Conservation (phyloP, 1,139 yeast genomes). For the Petasospora fabianii region DNA sequence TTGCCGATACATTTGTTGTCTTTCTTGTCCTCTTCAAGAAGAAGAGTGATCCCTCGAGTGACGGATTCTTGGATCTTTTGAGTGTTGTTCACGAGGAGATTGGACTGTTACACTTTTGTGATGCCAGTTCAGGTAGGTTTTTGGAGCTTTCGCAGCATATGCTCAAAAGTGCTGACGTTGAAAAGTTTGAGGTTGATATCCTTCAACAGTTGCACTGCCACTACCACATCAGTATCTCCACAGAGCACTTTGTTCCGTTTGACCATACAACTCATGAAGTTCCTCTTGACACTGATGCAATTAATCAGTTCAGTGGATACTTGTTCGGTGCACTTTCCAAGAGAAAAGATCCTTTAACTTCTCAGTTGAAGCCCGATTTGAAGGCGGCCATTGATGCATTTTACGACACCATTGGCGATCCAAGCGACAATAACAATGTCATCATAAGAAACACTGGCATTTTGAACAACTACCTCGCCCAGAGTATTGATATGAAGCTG, state of each 20-base stretch:
- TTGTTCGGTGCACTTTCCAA: slow-evolving; percentile 60
- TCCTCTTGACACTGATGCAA: slow-evolving; percentile 44
- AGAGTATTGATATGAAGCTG: slow-evolving; percentile 47
- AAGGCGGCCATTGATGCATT: slow-evolving; percentile 70
- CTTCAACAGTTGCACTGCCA: slow-evolving; percentile 77
- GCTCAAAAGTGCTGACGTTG: slow-evolving; percentile 43
- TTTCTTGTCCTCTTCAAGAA: slow-evolving; percentile 2
- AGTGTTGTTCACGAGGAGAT: slow-evolving; percentile 67
- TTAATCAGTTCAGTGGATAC: slow-evolving; percentile 55
- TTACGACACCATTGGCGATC: slow-evolving; percentile 70
- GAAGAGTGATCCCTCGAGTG: neutral
- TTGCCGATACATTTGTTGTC: slow-evolving; percentile 8
- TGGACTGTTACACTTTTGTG: slow-evolving; percentile 70
- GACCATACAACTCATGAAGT: slow-evolving; percentile 59
- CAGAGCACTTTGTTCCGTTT: slow-evolving; percentile 56
- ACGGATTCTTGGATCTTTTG: slow-evolving; percentile 37
- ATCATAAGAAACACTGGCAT: slow-evolving; percentile 37
- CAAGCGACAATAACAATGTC: slow-evolving; percentile 41
- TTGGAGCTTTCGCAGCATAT: slow-evolving; percentile 56
- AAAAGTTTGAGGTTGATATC: slow-evolving; percentile 53
- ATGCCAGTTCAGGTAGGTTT: slow-evolving; percentile 57
- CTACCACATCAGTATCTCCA: slow-evolving; percentile 61
- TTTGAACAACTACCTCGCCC: slow-evolving; percentile 50
- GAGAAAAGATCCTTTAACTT: slow-evolving; percentile 55
- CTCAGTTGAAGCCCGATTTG: slow-evolving; percentile 59